Evolutionary conservation across 2,329 filamentous ascomycete genomes (phyloP), one percentile per base, ranked within the genome.

Genomic region (Calycina herbarum): DNA sequence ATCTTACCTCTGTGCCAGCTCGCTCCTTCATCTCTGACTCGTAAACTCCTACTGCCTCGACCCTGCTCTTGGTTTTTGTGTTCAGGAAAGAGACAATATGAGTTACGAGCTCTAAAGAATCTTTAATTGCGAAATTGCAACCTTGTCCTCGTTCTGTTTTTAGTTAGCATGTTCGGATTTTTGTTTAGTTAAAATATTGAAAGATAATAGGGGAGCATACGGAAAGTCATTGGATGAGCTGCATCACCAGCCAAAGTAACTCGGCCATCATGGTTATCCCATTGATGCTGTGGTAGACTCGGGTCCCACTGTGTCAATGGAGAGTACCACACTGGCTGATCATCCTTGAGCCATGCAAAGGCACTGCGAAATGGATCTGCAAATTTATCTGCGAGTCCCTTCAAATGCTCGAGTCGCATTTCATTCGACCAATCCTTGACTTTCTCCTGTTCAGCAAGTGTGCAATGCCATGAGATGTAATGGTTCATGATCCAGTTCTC

Each of bases 191-290:
- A 20, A 20, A 20, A 20, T 20, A 20, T 20, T 45, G 48, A 27
- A 27, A 4, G 20, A 13, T 17, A 40, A 33, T 2, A 29, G 17
- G 4, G 7, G 40, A 48, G 20, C 67, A 54, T 58, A 72, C 70
- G 70, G n/a, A 66, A 68, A 17, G 83, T 84, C 84, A 86, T 86
- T n/a, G 83, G 81, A 72, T 86, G 84, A 0, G 83, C 83, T 1
- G 83, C 80, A 71, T 86, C 84, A 3, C 84, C 84, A 5, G 81
- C 77, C 1, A 86, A 73, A 1, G 82, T 82, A 2, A 82, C 79
- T 1, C 77, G 75, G 3, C 82, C 82, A 35, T 66, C 69, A 29
- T 63, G 68, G 42, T 73, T 75, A 68, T 76, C 72, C 74, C 74
- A 76, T 20, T 38, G 59, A 54, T 75, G 73, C 31, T 71, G 73